Base-by-base conservation (phyloP, 2,329 filamentous ascomycete species). In the Calonectria crousiana region DNA sequence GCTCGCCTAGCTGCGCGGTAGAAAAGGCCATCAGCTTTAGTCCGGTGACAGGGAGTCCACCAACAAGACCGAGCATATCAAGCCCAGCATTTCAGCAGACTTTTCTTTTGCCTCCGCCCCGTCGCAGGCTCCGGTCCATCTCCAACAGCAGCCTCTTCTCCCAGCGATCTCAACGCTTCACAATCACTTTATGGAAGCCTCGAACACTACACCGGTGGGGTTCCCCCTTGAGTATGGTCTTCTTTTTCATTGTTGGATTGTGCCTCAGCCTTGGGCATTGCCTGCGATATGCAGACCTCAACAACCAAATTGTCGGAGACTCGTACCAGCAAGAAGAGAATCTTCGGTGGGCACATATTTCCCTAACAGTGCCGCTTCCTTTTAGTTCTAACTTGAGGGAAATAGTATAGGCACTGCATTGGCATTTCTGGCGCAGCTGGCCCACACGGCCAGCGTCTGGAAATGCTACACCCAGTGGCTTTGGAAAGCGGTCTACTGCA, bases 391-490 rank as follows among this genome's bases (percentile, higher is more conserved):
- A 62, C 18, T 11, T 11, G n/a, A 30, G 10, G 23, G 9, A 28
- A n/a, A 49, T 10, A 66, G 64, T 4, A 26, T 66, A 32, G 44
- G 64, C 20, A 52, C 64, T 6, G 64, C 64, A 5, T 11, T 58
- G 6, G 65, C 71, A 4, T 69, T 68, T 26, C 5, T 68, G 26
- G 49, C 71, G 13, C 71, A 73, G 14, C 14, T 73, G 23, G 52
- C 71, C 2, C 71, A 64, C 11, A 69, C 65, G n/a, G 30, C 71
- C 1, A 69, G 71, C 28, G 71, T 73, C 18, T 73, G 71, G 71
- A 73, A 65, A 53, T 65, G 47, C 2, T 73, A 58, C 44, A 73
- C 71, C 1, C 65, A 73, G 47, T 73, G 71, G 65, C 71, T 73
- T 10, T 73, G 71, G 66, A 53, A 26, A 47, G 53, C 71, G 8